Evolutionary conservation across 495 filamentous ascomycete genomes (phyloP), one percentile per base, ranked within the genome.

Genomic region (Penicillium longicatenatum): DNA sequence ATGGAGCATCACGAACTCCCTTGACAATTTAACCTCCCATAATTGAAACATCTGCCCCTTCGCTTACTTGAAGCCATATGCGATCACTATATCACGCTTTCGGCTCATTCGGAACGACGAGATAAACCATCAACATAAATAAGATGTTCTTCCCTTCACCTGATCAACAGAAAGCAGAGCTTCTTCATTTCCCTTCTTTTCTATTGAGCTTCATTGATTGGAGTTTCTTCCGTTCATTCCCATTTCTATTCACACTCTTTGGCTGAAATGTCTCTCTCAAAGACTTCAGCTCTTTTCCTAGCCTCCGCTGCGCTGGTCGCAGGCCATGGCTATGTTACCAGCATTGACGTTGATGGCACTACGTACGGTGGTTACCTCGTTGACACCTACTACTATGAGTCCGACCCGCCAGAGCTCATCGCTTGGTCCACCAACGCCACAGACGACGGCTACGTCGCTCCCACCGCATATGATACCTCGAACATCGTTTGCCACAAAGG

Each of bases 401-500:
- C 69, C 31, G 63, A 76, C 59, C 78, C 81, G 6, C 84, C 82
- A 9, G 68, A 75, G 8, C 73, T 80, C 11, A 78, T 82, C 49
- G 83, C 78, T 50, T 87, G 84, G 84, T 70, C 75, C 21, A 79
- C 76, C 26, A 71, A 75, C n/a, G 77, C 80, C 53, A 79, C 78
- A 10, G 81, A 85, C 63, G 80, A 83, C 45, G 85, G 85, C 26
- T 88, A 83, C 72, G 74, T 86, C 33, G 70, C 75, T 31, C 79
- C 79, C 45, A 68, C 70, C 39, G 72, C 66, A 29, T 79, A 79
- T 61, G 73, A 72, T 44, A 76, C 70, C 55, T 59, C 71, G 17
- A 83, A 90, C 64, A 90, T 92, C 58, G 80, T 85, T 71, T 93
- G 89, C 77, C 87, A 90, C 74, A 76, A 73, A 39, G 70, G 73